These are phyloP conservation scores for Andrographis paniculata DNA, from an alignment of 305 asterid species.

Conservation along the genomic window DNA sequence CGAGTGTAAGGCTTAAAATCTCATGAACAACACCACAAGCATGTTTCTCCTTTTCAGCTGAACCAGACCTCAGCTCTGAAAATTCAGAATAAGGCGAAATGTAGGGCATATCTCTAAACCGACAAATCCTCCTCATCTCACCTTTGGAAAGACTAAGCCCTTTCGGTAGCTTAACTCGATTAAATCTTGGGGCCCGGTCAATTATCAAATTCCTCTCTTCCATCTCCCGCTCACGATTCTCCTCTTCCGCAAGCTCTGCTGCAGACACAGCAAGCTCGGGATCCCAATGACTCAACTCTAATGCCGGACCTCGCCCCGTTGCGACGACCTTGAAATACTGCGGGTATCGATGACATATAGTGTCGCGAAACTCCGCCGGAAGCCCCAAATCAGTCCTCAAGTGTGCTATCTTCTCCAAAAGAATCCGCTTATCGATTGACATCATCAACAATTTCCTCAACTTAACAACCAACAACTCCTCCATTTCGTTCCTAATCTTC, in stretches of 20 bases:
- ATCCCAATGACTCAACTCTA: conserved; percentile 92
- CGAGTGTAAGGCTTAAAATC: conserved; percentile 80
- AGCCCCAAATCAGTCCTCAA: conserved; percentile 82
- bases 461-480: conserved; percentile 74
- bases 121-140: conserved; percentile 77
- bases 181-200: conserved; percentile 64
- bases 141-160: conserved; percentile 86
- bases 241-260: conserved; percentile 90
- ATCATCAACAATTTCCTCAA: conserved; percentile 90
- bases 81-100: conserved; percentile 81
- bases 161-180: conserved; percentile 68
- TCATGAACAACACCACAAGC: conserved; percentile 86
- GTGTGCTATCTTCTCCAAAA: conserved; percentile 88
- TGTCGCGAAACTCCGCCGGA: conserved; percentile 71
- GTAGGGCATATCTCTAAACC: conserved; percentile 71
- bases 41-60: conserved; percentile 72
- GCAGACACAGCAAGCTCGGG: conserved; percentile 91
- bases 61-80: conserved; percentile 55
- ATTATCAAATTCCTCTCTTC: conserved; percentile 78
- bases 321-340: conserved; percentile 75
- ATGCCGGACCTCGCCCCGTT: conserved; percentile 75
- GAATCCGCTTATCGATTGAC: conserved; percentile 82
- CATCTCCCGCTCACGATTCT: conserved; percentile 45
- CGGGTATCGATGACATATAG: conserved; percentile 82
- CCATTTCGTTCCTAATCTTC: conserved; percentile 81